These are phyloP conservation scores for Globisporangium spinosum DNA, from an alignment of 352 stramenopile genomes.

Conservation along the genomic window DNA sequence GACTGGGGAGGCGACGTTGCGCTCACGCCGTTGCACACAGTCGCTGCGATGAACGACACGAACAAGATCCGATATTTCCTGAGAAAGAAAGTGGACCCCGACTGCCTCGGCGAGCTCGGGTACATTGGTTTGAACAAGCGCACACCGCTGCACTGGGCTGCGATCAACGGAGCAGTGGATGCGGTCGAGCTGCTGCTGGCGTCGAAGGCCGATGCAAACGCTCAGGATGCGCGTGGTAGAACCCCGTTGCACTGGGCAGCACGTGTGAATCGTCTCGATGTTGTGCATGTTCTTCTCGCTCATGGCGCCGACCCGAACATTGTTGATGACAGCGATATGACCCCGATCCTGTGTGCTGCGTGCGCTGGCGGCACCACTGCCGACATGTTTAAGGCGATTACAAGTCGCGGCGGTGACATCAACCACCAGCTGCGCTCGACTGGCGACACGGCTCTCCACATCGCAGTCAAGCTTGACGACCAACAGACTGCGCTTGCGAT, in stretches of 20 bases:
- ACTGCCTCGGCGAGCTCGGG: conserved; percentile 73
- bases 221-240: conserved; percentile 59
- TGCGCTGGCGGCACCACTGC: conserved; percentile 59
- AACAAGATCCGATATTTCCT: conserved; percentile 52
- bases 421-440: conserved; percentile 66
- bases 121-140: conserved; percentile 82
- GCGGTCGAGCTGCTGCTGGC: conserved; percentile 58
- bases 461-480: conserved; percentile 81
- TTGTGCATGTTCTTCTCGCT: conserved; percentile 51
- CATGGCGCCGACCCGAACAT: conserved; percentile 64
- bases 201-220: conserved; percentile 59
- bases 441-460: conserved; percentile 70
- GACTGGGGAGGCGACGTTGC: conserved; percentile 81
- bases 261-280: conserved; percentile 65
- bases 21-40: conserved; percentile 72
- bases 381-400: conserved; percentile 75
- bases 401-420: conserved; percentile 58
- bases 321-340: conserved; percentile 74
- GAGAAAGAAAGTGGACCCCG: conserved; percentile 67
- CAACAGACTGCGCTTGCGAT: conserved; percentile 65
- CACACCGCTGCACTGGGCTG: conserved; percentile 76
- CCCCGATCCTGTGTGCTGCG: conserved; percentile 66
- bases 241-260: conserved; percentile 77
- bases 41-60: conserved; percentile 69
- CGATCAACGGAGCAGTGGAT: conserved; percentile 58